A percentile compares a stretch with the other conserved stretches of the same genome.
Conservation (phyloP, 129 eudicot species). For the Logfia minima region DNA sequence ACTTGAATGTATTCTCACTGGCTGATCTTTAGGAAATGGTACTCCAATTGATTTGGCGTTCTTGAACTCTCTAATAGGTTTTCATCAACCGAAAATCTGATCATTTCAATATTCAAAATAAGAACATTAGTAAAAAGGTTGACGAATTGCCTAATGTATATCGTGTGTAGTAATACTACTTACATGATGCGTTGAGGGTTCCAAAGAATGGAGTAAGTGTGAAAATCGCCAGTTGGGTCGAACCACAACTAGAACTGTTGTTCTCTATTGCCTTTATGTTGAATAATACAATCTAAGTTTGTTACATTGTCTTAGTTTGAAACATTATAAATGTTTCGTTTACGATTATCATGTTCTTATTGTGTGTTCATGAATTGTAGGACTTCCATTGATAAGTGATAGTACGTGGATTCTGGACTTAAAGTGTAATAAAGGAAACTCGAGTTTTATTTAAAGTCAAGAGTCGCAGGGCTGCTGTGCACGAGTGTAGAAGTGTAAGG, state of each 20-base stretch:
- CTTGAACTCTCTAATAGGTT: conserved; percentile 56
- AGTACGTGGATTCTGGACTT: too few relatives aligned
- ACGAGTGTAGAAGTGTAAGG: too few relatives aligned
- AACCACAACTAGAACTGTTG: conserved; percentile 67
- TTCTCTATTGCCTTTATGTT: conserved; percentile 58
- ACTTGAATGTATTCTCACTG: conserved; percentile 55
- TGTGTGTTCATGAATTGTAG: too few relatives aligned
- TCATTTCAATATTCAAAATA: too few relatives aligned
- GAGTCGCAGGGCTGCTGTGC: too few relatives aligned
- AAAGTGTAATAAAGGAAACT: too few relatives aligned
- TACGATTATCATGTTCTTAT: too few relatives aligned
- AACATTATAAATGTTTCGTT: too few relatives aligned
- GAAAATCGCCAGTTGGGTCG: conserved; percentile 72
- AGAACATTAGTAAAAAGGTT: neutral
- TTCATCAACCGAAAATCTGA: conserved; percentile 56
- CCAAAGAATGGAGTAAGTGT: conserved; percentile 65
- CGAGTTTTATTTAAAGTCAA: too few relatives aligned
- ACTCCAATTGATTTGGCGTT: conserved; percentile 48
- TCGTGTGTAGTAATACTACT: conserved; percentile 30
- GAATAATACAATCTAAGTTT: too few relatives aligned
- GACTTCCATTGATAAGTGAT: too few relatives aligned
- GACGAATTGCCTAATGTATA: neutral
- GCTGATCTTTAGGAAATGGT: conserved; percentile 42
- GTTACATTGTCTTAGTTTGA: too few relatives aligned
- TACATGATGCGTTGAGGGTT: conserved; percentile 60